phyloP scores from a whole-genome alignment of 2,329 filamentous ascomycete genomes.

The Ophiostoma sp. region DNA sequence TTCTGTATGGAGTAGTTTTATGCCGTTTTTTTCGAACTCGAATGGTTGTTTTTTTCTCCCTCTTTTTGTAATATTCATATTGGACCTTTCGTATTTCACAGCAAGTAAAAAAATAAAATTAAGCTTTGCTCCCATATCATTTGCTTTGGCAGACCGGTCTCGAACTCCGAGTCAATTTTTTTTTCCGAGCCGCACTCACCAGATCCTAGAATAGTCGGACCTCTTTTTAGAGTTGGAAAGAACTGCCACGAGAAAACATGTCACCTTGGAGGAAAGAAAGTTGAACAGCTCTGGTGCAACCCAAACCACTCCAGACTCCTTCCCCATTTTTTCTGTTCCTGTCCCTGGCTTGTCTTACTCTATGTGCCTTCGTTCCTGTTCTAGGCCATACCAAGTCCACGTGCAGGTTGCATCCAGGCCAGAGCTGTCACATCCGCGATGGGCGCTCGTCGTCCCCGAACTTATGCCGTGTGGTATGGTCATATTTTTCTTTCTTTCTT shows the following conservation, averaged over 20 bases:
- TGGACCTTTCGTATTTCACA: too few relatives aligned
- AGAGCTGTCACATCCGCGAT: not conserved
- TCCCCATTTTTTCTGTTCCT: not conserved
- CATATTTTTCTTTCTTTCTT: not conserved
- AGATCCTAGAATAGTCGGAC: not conserved
- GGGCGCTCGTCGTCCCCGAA: not conserved
- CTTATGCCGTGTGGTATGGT: not conserved
- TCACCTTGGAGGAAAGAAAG: not conserved
- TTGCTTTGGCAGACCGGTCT: not conserved
- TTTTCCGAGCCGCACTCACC: not conserved
- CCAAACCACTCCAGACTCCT: not conserved
- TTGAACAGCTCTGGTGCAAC: not conserved
- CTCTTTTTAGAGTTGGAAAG: not conserved
- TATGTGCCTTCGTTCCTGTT: not conserved
- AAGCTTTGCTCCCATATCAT: not conserved
- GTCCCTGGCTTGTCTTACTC: not conserved
- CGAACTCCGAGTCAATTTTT: slow-evolving; percentile 1
- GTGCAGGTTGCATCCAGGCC: not conserved
- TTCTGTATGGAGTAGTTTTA: too few relatives aligned
- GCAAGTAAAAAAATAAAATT: too few relatives aligned
- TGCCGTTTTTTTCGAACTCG: too few relatives aligned
- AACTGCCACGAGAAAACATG: not conserved
- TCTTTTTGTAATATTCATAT: too few relatives aligned
- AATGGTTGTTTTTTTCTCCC: too few relatives aligned
- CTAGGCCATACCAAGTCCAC: not conserved